Evolutionary conservation across 495 filamentous ascomycete species (phyloP).

Genomic region (Penicillium antarcticum): DNA sequence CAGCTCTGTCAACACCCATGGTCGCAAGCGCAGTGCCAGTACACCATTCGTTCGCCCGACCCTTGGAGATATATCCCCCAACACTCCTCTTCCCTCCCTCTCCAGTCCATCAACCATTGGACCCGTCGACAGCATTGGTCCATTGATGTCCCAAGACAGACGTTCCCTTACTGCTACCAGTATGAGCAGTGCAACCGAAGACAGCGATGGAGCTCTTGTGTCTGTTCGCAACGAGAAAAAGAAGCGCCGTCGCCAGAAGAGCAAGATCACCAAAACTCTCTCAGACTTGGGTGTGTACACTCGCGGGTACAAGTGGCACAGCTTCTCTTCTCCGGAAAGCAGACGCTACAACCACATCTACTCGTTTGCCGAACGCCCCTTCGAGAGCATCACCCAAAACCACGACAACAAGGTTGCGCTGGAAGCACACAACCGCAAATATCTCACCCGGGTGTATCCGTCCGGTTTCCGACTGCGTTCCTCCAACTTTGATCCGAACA

Average conservation of each 20-base stretch:
- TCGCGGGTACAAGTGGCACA: slow-evolving; percentile 77
- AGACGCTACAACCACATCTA: slow-evolving; percentile 88
- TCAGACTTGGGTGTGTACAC: slow-evolving; percentile 88
- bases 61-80: slow-evolving; percentile 47
- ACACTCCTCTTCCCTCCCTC: slow-evolving; percentile 50
- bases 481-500: slow-evolving; percentile 87
- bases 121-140: slow-evolving; percentile 31
- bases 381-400: slow-evolving; percentile 70
- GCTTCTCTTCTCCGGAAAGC: slow-evolving; percentile 71
- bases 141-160: slow-evolving; percentile 45
- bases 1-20: slow-evolving; percentile 41
- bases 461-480: slow-evolving; percentile 74
- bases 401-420: slow-evolving; percentile 69
- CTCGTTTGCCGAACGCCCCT: slow-evolving; percentile 85
- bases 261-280: slow-evolving; percentile 80
- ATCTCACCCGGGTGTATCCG: slow-evolving; percentile 93
- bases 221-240: slow-evolving; percentile 45
- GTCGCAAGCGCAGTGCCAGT: slow-evolving; percentile 77
- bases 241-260: slow-evolving; percentile 58
- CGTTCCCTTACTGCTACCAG: slow-evolving; percentile 54
- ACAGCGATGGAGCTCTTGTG: slow-evolving; percentile 53
- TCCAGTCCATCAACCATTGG: slow-evolving; percentile 57
- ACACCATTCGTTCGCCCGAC: slow-evolving; percentile 66
- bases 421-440: slow-evolving; percentile 83
- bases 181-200: slow-evolving; percentile 59